phyloP scores from a whole-genome alignment of 768 basidiomycete genomes.

The Dictyophora rubrovolvata region DNA sequence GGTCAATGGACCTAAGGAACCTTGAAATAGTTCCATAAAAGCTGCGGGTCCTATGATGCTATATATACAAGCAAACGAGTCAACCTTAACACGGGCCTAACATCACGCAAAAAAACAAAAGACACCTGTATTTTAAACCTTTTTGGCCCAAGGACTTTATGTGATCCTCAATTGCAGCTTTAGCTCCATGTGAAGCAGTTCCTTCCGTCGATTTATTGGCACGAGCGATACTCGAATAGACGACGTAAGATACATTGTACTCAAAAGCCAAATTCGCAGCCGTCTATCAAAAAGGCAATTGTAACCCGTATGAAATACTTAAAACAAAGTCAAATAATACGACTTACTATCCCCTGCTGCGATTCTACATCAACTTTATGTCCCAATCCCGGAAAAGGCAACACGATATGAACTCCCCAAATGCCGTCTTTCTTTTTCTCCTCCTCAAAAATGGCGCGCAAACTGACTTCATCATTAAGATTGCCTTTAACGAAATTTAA shows the following conservation, averaged over 20 bases:
- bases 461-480: conserved; percentile 20
- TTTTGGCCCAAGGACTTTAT: conserved; percentile 21
- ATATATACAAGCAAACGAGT: not conserved
- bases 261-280: conserved; percentile 30
- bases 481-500: conserved; percentile 27
- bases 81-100: not conserved
- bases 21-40: not conserved
- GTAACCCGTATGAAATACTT: not conserved
- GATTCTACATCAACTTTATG: conserved; percentile 29
- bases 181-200: conserved; percentile 22
- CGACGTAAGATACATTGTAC: conserved; percentile 24
- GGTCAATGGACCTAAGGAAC: not conserved
- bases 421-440: conserved; percentile 16
- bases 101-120: not conserved
- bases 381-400: conserved; percentile 27
- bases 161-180: conserved; percentile 29
- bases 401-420: conserved; percentile 31
- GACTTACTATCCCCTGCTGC: conserved; percentile 30
- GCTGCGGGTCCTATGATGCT: not conserved
- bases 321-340: not conserved
- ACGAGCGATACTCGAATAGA: conserved; percentile 31
- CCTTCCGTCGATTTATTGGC: conserved; percentile 25
- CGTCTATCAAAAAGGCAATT: conserved; percentile 15
- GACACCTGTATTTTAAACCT: conserved; percentile 29
- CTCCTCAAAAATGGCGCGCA: conserved; percentile 27